Evolutionary conservation across 371 early-diverging fungal genomes (phyloP).

Genomic region (Edhazardia aedis): DNA sequence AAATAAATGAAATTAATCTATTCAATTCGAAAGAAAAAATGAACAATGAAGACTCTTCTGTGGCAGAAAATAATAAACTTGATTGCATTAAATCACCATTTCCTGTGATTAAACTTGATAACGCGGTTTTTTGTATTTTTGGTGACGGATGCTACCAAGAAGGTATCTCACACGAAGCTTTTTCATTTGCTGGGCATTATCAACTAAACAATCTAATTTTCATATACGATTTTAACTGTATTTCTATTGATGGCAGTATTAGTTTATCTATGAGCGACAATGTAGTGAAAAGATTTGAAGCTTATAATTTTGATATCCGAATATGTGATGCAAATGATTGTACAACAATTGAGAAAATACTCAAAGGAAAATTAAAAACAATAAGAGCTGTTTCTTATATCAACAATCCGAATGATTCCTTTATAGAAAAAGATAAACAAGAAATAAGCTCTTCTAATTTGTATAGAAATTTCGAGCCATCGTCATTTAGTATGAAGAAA

Average conservation of each 20-base stretch:
- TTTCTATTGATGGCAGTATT: slow-evolving; percentile 68
- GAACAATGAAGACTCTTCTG: slow-evolving; percentile 58
- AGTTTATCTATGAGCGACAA: slow-evolving; percentile 74
- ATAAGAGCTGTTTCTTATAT: neutral
- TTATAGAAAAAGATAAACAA: no score
- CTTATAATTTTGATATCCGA: slow-evolving; percentile 74
- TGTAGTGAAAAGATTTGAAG: slow-evolving; percentile 60
- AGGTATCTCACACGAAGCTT: slow-evolving; percentile 84
- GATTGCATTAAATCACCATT: no score
- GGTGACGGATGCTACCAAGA: slow-evolving; percentile 98
- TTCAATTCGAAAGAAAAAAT: no score
- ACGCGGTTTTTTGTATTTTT: slow-evolving; percentile 60
- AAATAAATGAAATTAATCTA: no score
- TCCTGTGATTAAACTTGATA: no score
- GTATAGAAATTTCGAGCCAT: slow-evolving; percentile 17
- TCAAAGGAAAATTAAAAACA: neutral
- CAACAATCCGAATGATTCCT: neutral
- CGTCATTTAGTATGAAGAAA: no score
- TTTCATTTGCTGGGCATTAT: slow-evolving; percentile 82
- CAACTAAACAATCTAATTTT: slow-evolving; percentile 75
- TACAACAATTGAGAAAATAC: slow-evolving; percentile 49
- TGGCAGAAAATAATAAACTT: no score
- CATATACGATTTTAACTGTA: slow-evolving; percentile 82
- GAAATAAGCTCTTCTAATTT: no score
- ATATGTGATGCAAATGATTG: slow-evolving; percentile 60